Percentiles rank a stretch among this genome's conserved stretches.
Conservation (phyloP, 768 basidiomycete genomes). For the Lyophyllum decastes region DNA sequence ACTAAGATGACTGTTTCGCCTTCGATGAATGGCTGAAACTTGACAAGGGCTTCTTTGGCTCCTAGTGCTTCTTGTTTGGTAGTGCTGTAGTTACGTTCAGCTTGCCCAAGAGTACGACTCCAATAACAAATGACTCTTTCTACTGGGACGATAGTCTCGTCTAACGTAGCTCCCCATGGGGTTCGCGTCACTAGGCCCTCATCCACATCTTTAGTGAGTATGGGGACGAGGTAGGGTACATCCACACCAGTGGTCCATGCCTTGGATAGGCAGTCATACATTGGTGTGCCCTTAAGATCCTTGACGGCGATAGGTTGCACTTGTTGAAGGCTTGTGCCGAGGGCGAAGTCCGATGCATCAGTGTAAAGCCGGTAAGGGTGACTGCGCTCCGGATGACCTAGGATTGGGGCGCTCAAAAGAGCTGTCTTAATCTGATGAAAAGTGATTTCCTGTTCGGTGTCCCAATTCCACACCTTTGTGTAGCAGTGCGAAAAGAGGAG, state of each 20-base stretch:
- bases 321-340: constrained; percentile 32
- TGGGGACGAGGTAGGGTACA: background rate
- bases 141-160: constrained; percentile 27
- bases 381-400: constrained; percentile 28
- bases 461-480: constrained; percentile 29
- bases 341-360: constrained; percentile 31
- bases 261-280: constrained; percentile 17
- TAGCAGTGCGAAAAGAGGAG: constrained; percentile 33
- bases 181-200: background rate
- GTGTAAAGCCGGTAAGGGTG: constrained; percentile 36
- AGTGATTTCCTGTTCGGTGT: constrained; percentile 15
- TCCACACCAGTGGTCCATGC: background rate
- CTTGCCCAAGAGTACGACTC: constrained; percentile 24
- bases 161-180: constrained; percentile 4
- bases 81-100: constrained; percentile 29
- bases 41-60: constrained; percentile 27
- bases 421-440: constrained; percentile 29
- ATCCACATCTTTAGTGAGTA: background rate
- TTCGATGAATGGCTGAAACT: constrained; percentile 37
- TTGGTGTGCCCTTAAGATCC: constrained; percentile 28
- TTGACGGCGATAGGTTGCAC: constrained; percentile 27
- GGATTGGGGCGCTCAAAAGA: constrained; percentile 30
- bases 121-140: constrained; percentile 33
- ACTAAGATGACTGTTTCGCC: constrained; percentile 27
- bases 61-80: constrained; percentile 22